Percentiles rank a stretch among this genome's conserved stretches.
phyloP scores from a whole-genome alignment of 495 filamentous ascomycete genomes.

The Talaromyces adpressus region DNA sequence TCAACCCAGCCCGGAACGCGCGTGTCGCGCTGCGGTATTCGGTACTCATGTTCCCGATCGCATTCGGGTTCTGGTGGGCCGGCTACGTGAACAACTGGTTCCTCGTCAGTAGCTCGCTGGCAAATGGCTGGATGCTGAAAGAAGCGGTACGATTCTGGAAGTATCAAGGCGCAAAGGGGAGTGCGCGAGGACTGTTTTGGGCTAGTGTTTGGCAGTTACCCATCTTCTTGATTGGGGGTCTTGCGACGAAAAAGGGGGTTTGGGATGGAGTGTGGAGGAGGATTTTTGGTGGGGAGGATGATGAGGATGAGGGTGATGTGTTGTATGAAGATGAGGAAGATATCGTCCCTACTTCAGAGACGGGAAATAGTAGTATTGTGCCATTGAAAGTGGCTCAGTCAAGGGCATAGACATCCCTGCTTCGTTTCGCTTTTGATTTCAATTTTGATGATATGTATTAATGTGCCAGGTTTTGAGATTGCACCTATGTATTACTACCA shows the following conservation, averaged over 20 bases:
- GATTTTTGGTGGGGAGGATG: conserved; percentile 46
- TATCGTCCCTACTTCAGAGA: neutral
- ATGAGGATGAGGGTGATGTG: conserved; percentile 35
- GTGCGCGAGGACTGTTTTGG: conserved; percentile 86
- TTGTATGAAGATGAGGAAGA: conserved; percentile 29
- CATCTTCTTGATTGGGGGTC: conserved; percentile 80
- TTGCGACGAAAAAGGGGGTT: conserved; percentile 90
- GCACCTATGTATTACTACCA: neutral
- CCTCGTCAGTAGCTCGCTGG: conserved; percentile 67
- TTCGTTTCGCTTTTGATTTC: neutral
- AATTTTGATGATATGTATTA: neutral
- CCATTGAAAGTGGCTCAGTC: neutral
- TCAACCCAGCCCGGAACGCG: conserved; percentile 73
- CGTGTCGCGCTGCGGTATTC: conserved; percentile 84
- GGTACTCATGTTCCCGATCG: conserved; percentile 82
- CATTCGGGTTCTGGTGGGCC: conserved; percentile 68
- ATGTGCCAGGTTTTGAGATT: neutral
- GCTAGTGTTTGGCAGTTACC: conserved; percentile 96
- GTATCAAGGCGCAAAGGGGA: conserved; percentile 69
- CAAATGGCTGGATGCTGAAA: conserved; percentile 80
- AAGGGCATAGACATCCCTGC: neutral
- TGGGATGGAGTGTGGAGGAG: conserved; percentile 79
- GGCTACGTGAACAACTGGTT: conserved; percentile 88
- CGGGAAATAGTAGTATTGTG: neutral
- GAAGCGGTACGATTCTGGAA: conserved; percentile 81